Conservation (phyloP, 2,329 filamentous ascomycete genomes). For the Paecilomyces variotii region DNA sequence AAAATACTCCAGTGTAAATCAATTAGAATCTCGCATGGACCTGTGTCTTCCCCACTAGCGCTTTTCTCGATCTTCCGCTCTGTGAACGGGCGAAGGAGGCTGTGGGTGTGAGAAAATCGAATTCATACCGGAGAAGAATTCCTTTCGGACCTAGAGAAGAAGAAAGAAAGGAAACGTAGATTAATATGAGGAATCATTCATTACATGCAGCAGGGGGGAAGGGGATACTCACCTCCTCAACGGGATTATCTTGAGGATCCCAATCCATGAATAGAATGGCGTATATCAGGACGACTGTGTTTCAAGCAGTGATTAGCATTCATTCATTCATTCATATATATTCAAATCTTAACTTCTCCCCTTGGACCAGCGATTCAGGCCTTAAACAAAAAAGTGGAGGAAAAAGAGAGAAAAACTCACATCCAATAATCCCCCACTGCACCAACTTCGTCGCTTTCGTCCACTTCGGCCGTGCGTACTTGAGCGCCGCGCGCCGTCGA, state of each 20-base stretch:
- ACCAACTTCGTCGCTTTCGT: slow-evolving; percentile 50
- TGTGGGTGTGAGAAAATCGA: slow-evolving; percentile 25
- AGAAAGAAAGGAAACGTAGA: slow-evolving; percentile 2
- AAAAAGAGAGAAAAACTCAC: slow-evolving; percentile 24
- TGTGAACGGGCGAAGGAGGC: slow-evolving; percentile 11
- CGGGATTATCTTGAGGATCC: slow-evolving; percentile 33
- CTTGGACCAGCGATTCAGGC: background rate
- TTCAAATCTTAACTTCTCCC: background rate
- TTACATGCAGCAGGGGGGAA: background rate
- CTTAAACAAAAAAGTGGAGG: slow-evolving; percentile 4
- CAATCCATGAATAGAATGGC: slow-evolving; percentile 39
- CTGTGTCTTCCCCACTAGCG: too few species aligned
- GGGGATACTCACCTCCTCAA: slow-evolving; percentile 29
- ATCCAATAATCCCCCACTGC: slow-evolving; percentile 47
- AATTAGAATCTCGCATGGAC: too few species aligned
- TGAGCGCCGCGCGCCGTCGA: slow-evolving; percentile 52
- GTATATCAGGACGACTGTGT: slow-evolving; percentile 34
- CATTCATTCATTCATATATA: too few species aligned
- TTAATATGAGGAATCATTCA: background rate
- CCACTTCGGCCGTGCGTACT: slow-evolving; percentile 53
- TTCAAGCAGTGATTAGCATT: slow-evolving; percentile 7
- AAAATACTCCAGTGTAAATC: too few species aligned
- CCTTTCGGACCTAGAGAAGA: slow-evolving; percentile 22
- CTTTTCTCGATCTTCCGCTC: background rate
- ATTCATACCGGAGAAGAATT: slow-evolving; percentile 24